phyloP scores from a whole-genome alignment of 2,329 filamentous ascomycete genomes.

The Nannizziopsis barbatae region DNA sequence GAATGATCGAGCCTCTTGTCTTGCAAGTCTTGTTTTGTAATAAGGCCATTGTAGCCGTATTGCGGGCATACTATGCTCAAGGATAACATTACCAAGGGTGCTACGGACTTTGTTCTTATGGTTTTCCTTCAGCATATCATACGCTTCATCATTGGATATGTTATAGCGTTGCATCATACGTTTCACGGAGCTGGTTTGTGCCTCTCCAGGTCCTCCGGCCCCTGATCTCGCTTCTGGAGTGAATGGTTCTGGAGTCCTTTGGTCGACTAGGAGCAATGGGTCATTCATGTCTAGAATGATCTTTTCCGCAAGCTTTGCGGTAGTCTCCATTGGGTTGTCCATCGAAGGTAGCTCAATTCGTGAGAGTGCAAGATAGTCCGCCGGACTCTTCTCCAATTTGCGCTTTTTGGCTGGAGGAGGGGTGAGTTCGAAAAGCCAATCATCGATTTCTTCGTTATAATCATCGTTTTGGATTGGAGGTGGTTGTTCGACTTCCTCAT shows the following conservation, averaged over 20 bases:
- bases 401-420: constrained; percentile 53
- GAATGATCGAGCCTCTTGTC: constrained; percentile 65
- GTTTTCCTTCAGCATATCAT: constrained; percentile 91
- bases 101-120: constrained; percentile 92
- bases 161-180: constrained; percentile 78
- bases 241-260: constrained; percentile 53
- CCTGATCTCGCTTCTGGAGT: constrained; percentile 41
- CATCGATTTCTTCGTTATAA: constrained; percentile 49
- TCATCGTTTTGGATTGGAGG: constrained; percentile 26
- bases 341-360: constrained; percentile 59
- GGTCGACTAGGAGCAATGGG: constrained; percentile 72
- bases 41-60: constrained; percentile 89
- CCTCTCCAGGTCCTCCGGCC: constrained; percentile 40
- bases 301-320: constrained; percentile 61
- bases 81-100: constrained; percentile 77
- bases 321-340: constrained; percentile 67
- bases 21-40: constrained; percentile 73
- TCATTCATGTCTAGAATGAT: constrained; percentile 82
- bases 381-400: constrained; percentile 39
- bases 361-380: constrained; percentile 41
- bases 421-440: constrained; percentile 39
- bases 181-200: constrained; percentile 59
- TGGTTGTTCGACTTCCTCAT: constrained; percentile 20
- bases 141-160: constrained; percentile 89
- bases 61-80: constrained; percentile 89